These are phyloP conservation scores for Saturnispora besseyi DNA, from an alignment of 805 yeast genomes.

Conservation along the genomic window DNA sequence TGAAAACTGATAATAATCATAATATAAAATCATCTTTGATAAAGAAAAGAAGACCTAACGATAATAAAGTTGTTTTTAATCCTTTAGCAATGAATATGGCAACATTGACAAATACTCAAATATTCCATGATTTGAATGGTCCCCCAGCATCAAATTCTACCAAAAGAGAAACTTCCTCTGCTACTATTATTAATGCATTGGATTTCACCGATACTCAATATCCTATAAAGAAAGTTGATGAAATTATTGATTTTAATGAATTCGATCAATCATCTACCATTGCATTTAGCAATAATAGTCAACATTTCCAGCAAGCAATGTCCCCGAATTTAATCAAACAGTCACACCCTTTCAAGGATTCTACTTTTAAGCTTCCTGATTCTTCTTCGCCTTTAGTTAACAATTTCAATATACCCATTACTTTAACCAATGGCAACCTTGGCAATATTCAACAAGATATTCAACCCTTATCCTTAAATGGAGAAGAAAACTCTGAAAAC, in stretches of 20 bases:
- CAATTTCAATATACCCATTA: neutral
- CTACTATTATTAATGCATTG: neutral
- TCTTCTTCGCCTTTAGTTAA: neutral
- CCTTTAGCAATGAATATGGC: conserved; percentile 21
- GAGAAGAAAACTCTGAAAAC: conserved; percentile 5
- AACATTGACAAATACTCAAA: neutral
- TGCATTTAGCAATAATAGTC: neutral
- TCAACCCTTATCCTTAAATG: conserved; percentile 8
- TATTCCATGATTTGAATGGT: conserved; percentile 1
- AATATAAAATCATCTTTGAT: neutral
- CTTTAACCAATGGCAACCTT: conserved; percentile 4
- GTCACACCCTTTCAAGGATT: neutral
- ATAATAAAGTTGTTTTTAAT: conserved; percentile 21
- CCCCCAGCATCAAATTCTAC: neutral
- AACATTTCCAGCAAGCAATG: neutral
- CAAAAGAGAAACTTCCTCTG: neutral
- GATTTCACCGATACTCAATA: neutral
- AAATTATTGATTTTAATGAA: neutral
- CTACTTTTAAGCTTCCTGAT: neutral
- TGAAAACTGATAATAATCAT: neutral
- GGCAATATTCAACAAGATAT: neutral
- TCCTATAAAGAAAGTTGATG: neutral
- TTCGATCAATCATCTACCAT: neutral
- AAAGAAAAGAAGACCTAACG: neutral
- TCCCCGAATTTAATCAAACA: neutral